Base-by-base conservation (phyloP, 2,329 filamentous ascomycete genomes). In the Talaromyces verruculosus region DNA sequence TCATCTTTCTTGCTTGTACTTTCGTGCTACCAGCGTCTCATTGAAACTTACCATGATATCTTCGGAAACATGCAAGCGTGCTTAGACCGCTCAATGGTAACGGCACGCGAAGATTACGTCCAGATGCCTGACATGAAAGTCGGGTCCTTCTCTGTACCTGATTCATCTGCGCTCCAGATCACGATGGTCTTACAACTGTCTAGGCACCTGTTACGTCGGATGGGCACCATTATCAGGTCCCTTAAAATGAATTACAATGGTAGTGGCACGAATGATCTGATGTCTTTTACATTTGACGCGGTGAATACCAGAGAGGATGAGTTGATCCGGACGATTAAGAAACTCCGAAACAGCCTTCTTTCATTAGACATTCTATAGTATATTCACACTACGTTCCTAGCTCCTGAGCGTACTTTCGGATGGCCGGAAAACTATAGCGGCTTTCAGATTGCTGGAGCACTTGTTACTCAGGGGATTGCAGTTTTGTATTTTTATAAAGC, bases 21-120 rank as follows among this genome's bases (percentile, higher is more conserved):
- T 57, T 63, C 49, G 2, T 63, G 61, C 49, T 63, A 63, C 43
- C 35, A 39, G 37, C 61, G 61, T 39, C 49, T 63, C 22, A 57
- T 63, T 43, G 61, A 63, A 35, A 57, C 49, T 13, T 63, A 63
- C 35, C 33, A 63, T 57, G 33, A 41, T 15, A 45, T 63, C n/a
- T 63, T 63, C 13, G 61, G 33, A 15, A 63, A 63, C 13, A 63
- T 63, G 61, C 61, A 63, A 41, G 61, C 61, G 25, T 63, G 61
- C 37, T 35, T 63, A 49, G 61, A 63, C 49, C 61, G 61, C 19
- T 63, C 49, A 19, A 33, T 19, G 15, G 49, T 63, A 41, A 63
- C 61, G 2, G 37, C 49, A 5, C 61, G 61, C 22, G 61, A 63
- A 63, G 61, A 63, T 33, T 63, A 63, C 25, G 61, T 63, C 49